These are phyloP conservation scores for Panicum hallii DNA, from an alignment of 202 grass and related monocot species.

Conservation along the genomic window DNA sequence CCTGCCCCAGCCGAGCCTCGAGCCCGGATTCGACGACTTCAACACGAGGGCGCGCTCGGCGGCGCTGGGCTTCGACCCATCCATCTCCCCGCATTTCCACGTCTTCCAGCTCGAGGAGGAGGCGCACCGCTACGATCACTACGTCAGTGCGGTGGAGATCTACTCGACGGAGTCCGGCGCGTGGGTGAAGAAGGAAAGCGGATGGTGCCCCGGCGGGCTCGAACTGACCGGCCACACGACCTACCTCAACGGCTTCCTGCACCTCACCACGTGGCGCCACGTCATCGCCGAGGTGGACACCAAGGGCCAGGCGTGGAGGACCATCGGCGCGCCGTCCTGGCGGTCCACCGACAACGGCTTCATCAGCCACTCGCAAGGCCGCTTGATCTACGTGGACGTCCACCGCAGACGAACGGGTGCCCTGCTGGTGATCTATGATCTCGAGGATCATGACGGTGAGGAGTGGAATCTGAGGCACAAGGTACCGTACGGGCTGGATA, in stretches of 20 bases:
- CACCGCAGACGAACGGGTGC: neutral
- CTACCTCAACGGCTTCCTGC: constrained; percentile 4
- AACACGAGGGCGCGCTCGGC: neutral
- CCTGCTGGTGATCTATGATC: neutral
- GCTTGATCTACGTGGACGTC: neutral
- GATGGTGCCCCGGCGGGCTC: neutral
- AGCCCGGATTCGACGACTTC: neutral
- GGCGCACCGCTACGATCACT: neutral
- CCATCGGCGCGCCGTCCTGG: neutral
- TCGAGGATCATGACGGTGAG: neutral
- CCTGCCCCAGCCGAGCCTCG: neutral
- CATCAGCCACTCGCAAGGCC: neutral
- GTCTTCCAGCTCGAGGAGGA: constrained; percentile 14
- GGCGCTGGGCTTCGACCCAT: constrained; percentile 13
- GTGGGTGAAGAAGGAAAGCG: neutral
- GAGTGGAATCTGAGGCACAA: neutral
- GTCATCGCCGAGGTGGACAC: neutral
- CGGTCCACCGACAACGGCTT: neutral
- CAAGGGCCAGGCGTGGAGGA: neutral
- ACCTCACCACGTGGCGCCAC: neutral
- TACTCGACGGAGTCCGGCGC: constrained; percentile 1
- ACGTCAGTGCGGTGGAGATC: neutral
- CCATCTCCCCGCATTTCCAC: constrained; percentile 18
- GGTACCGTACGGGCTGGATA: neutral
- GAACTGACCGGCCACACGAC: neutral